Conservation (phyloP, 768 basidiomycete species). For the Chalciporus piperatus region DNA sequence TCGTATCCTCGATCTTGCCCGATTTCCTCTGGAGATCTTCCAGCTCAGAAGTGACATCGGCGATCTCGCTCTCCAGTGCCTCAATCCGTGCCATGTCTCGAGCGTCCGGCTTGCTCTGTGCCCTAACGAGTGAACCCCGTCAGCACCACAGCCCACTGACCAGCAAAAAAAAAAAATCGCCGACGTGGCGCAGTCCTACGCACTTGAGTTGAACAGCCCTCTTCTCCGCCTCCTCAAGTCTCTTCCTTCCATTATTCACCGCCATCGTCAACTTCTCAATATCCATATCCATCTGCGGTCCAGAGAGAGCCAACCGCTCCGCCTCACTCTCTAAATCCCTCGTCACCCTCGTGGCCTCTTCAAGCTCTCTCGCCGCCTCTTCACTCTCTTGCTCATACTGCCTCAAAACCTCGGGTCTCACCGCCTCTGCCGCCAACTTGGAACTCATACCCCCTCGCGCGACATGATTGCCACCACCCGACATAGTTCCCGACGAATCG, state of each 20-base stretch:
- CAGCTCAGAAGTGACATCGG: constrained; percentile 52
- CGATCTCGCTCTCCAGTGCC: constrained; percentile 70
- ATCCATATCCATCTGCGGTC: constrained; percentile 76
- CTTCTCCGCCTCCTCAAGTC: constrained; percentile 41
- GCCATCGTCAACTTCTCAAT: constrained; percentile 84
- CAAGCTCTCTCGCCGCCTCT: constrained; percentile 53
- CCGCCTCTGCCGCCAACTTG: constrained; percentile 75
- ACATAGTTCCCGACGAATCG: constrained; percentile 95
- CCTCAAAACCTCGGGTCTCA: constrained; percentile 74
- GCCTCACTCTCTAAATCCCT: constrained; percentile 61
- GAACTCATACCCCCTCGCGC: constrained; percentile 89
- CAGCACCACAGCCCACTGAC: not conserved
- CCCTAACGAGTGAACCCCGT: constrained; percentile 38
- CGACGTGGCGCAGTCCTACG: too few relatives aligned
- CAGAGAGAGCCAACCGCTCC: constrained; percentile 53
- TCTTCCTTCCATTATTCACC: constrained; percentile 68
- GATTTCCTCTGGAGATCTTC: constrained; percentile 64
- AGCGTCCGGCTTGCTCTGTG: constrained; percentile 80
- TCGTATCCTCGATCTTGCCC: constrained; percentile 68
- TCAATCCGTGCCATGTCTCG: constrained; percentile 77
- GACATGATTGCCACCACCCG: constrained; percentile 83
- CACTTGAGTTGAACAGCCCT: too few relatives aligned
- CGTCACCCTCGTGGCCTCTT: constrained; percentile 49
- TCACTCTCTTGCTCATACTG: constrained; percentile 75
- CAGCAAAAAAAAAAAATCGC: too few relatives aligned